A percentile compares a stretch with the other conserved stretches of the same genome.
phyloP scores from a whole-genome alignment of 106 monocot genomes.

The Dioscorea alata region DNA sequence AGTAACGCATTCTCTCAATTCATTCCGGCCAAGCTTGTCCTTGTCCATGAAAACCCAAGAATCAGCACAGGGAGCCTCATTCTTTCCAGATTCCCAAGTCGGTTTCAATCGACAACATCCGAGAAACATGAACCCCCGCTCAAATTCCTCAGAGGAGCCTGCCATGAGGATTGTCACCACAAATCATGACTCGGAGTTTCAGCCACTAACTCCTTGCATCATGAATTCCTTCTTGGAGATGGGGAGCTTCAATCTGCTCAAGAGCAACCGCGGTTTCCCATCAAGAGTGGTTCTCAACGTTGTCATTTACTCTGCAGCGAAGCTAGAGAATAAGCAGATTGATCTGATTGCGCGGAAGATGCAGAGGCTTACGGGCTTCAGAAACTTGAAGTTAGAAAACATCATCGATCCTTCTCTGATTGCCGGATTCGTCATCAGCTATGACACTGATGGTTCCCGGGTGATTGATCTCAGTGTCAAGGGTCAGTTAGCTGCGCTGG shows the following conservation, averaged over 20 bases:
- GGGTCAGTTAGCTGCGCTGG: constrained; percentile 56
- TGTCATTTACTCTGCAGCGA: constrained; percentile 62
- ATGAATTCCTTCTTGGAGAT: constrained; percentile 12
- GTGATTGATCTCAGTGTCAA: constrained; percentile 88
- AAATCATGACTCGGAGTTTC: not conserved
- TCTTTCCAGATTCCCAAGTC: not conserved
- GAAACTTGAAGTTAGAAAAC: constrained; percentile 53
- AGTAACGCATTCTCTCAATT: not conserved
- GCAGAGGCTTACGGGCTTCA: constrained; percentile 66
- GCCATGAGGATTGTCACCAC: not conserved
- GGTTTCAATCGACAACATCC: not conserved
- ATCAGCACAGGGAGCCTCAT: not conserved
- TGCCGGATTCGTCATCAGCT: constrained; percentile 84
- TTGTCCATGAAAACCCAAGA: not conserved
- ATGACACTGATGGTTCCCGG: constrained; percentile 33
- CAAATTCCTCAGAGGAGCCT: not conserved
- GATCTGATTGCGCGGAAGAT: constrained; percentile 73
- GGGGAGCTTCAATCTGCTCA: constrained; percentile 3
- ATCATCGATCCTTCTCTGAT: constrained; percentile 70
- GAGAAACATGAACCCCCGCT: not conserved
- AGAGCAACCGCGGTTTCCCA: not conserved
- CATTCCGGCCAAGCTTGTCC: constrained; percentile 1
- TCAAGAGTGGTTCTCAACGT: constrained; percentile 24
- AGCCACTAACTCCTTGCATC: constrained; percentile 22
- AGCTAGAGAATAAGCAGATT: constrained; percentile 62